phyloP scores from a whole-genome alignment of 1,284 basidiomycete genomes.

The Erythrobasidium hasegawianum region DNA sequence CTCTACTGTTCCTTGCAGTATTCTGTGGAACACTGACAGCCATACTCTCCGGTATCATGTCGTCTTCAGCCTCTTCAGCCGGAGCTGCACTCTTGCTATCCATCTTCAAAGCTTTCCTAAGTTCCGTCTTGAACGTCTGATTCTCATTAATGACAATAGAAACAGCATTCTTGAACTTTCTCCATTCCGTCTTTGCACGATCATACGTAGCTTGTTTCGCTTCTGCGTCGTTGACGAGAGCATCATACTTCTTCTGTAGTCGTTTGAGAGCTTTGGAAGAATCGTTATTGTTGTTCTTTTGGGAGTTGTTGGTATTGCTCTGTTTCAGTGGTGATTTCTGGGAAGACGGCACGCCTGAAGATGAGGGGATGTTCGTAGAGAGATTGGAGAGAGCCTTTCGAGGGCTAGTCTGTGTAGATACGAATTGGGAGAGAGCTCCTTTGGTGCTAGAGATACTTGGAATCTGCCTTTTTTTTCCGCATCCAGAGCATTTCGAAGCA shows the following conservation, averaged over 20 bases:
- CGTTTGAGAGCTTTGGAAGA: slow-evolving; percentile 4
- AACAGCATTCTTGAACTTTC: slow-evolving; percentile 16
- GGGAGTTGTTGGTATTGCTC: not conserved
- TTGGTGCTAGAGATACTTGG: no score
- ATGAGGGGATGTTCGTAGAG: no score
- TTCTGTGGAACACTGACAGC: no score
- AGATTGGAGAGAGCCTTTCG: no score
- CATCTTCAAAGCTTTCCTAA: not conserved
- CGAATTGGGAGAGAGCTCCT: no score
- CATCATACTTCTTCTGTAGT: slow-evolving; percentile 23
- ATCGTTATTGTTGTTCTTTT: not conserved
- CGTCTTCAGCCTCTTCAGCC: not conserved
- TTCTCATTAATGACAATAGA: not conserved
- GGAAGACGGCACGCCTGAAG: slow-evolving; percentile 58
- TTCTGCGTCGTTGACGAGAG: slow-evolving; percentile 3
- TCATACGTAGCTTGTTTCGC: not conserved
- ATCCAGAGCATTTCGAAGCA: no score
- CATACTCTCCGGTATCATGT: not conserved
- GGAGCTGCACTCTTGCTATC: not conserved
- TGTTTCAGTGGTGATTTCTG: slow-evolving; percentile 35
- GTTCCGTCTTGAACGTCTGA: not conserved
- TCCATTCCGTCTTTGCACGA: slow-evolving; percentile 19
- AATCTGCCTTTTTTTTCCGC: no score
- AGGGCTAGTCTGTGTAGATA: no score
- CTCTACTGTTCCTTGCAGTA: no score